These are phyloP conservation scores for Pezicula radicicola DNA, from an alignment of 2,329 filamentous ascomycete genomes.

Conservation along the genomic window DNA sequence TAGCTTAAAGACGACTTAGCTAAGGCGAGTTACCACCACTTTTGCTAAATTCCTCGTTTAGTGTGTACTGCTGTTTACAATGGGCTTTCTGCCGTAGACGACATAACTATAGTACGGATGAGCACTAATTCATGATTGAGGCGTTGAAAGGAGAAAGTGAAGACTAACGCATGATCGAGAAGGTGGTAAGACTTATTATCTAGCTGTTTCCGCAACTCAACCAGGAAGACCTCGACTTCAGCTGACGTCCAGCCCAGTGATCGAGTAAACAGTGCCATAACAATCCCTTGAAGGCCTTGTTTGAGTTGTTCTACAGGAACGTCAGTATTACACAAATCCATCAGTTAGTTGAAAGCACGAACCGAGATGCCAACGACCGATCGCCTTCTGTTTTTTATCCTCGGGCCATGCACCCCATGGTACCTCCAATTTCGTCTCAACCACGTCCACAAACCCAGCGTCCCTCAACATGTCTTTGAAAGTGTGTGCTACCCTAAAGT, in stretches of 20 bases:
- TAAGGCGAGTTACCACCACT: too few species aligned
- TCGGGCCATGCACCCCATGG: constrained; percentile 48
- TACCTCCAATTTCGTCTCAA: constrained; percentile 42
- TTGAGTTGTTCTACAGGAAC: constrained; percentile 5
- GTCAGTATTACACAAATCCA: too few species aligned
- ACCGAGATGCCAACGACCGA: constrained; percentile 33
- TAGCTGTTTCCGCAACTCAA: constrained; percentile 31
- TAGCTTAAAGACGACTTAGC: too few species aligned
- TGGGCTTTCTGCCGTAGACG: constrained; percentile 2
- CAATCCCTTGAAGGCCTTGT: constrained; percentile 11
- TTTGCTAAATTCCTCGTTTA: too few species aligned
- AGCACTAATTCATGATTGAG: neutral
- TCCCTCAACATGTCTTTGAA: constrained; percentile 34
- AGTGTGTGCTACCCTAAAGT: constrained; percentile 2
- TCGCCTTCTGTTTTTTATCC: constrained; percentile 45
- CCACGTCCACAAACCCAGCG: constrained; percentile 50
- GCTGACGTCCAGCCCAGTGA: constrained; percentile 31
- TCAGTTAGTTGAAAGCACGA: too few species aligned
- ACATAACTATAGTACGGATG: neutral
- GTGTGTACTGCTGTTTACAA: too few species aligned
- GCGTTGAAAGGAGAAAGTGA: too few species aligned
- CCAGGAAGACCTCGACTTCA: constrained; percentile 32
- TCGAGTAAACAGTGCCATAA: constrained; percentile 29
- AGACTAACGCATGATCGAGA: constrained; percentile 17
- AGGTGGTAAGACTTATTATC: constrained; percentile 29